Evolutionary conservation across 768 basidiomycete genomes (phyloP), one percentile per base, ranked within the genome.

Genomic region (Dacryopinax spathularia): DNA sequence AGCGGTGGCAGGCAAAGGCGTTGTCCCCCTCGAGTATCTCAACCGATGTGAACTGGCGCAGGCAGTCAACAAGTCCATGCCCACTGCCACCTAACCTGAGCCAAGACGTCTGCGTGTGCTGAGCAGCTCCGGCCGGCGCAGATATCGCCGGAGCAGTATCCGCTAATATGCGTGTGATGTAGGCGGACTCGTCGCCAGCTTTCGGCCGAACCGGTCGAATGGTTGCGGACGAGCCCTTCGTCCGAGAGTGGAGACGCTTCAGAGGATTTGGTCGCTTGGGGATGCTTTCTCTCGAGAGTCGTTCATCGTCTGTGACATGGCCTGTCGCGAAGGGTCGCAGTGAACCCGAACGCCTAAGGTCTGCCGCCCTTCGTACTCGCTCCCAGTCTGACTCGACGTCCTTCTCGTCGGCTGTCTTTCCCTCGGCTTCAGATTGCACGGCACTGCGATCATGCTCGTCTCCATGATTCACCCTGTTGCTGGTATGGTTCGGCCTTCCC

Each of bases 21-120:
- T 98, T 96, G 69, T 96, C 94, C 0, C 91, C 91, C 68, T 96
- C 89, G 34, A 98, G 76, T 6, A 90, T 82, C 69, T 98, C 94
- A n/a, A 96, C 93, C 2, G 87, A 80, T 0, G 93, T 96, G 75
- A 98, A 98, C 76, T 88, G 79, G 66, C 84, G 79, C 65, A 95
- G 74, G 66, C 89, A 91, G 63, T 93, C 91, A 37, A 75, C 69
- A 33, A 77, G 63, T 37, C 75, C 76, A 9, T 71, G 74, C 64
- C 43, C 66, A 62, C n/a, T 65, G 6, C 56, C 34, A 25, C 63
- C 59, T 3, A 64, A 59, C 33, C 59, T 64, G 33, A 64, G 59
- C 63, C 63, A 64, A 34, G 56, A 60, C 16, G 48, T 56, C 48
- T 56, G 48, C 5, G 48, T 15, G 31, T 56, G 48, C 48, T 56